Percentiles rank a stretch among this genome's conserved stretches.
Evolutionary conservation across 345 rosid species (phyloP).

Genomic region (Nephelium lappaceum): DNA sequence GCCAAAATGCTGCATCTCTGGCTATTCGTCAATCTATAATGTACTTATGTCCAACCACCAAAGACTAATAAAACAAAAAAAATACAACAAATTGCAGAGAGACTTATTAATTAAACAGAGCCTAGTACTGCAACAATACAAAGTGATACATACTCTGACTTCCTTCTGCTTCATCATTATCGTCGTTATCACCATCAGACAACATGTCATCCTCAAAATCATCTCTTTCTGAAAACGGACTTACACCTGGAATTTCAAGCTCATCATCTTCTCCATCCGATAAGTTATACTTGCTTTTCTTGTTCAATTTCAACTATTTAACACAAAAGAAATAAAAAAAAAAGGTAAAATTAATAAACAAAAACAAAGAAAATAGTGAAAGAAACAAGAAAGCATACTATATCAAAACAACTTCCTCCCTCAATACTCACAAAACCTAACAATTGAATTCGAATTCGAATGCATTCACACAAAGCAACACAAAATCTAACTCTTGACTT

Average conservation of each 20-base stretch:
- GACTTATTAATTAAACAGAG: neutral
- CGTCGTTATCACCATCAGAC: constrained; percentile 59
- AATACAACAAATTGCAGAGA: neutral
- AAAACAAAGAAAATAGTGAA: neutral
- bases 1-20: neutral
- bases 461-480: neutral
- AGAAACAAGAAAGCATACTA: neutral
- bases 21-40: neutral
- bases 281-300: constrained; percentile 75
- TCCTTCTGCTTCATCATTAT: constrained; percentile 38
- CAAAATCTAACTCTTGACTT: neutral
- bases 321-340: neutral
- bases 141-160: constrained; percentile 36
- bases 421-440: neutral
- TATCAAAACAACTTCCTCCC: neutral
- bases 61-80: neutral
- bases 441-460: neutral
- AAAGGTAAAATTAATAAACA: too few species aligned
- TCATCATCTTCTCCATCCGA: constrained; percentile 90
- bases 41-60: neutral
- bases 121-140: neutral
- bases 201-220: constrained; percentile 75
- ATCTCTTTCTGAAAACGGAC: constrained; percentile 50
- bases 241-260: constrained; percentile 49
- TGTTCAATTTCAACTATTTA: constrained; percentile 57